These are phyloP conservation scores for Collybia sp. DNA, from an alignment of 768 basidiomycete species.

Conservation along the genomic window DNA sequence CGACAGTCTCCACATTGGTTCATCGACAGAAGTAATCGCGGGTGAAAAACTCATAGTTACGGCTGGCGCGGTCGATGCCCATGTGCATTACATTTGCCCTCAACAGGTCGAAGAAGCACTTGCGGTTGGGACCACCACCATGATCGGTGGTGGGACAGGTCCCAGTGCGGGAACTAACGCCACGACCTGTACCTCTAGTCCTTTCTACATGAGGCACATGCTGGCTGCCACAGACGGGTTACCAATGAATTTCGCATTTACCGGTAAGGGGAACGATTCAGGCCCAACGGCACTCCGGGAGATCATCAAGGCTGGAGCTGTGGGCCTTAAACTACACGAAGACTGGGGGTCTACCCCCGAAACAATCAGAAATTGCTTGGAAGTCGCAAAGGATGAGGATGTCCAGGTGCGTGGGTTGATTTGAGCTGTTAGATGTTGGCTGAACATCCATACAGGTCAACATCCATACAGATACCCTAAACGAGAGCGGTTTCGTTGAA, in stretches of 20 bases:
- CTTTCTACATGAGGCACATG: conserved; percentile 89
- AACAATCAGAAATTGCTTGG: conserved; percentile 70
- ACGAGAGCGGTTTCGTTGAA: conserved; percentile 97
- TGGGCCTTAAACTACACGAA: conserved; percentile 93
- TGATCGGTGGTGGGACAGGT: conserved; percentile 96
- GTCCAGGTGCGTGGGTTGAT: conserved; percentile 64
- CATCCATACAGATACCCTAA: conserved; percentile 96
- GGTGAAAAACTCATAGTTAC: conserved; percentile 94
- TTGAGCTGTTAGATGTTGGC: neutral
- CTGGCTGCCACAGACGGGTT: conserved; percentile 86
- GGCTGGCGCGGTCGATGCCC: conserved; percentile 88
- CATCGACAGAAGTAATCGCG: conserved; percentile 92
- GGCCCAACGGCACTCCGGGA: conserved; percentile 73
- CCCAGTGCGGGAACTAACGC: conserved; percentile 87
- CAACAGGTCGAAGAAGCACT: conserved; percentile 87
- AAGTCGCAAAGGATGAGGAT: conserved; percentile 86
- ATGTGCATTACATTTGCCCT: conserved; percentile 94
- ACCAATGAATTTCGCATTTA: conserved; percentile 91
- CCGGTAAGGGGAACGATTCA: conserved; percentile 95
- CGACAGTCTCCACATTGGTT: conserved; percentile 73
- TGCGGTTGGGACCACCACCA: conserved; percentile 81
- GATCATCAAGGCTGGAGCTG: conserved; percentile 77
- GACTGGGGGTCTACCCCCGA: conserved; percentile 95
- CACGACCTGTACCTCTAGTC: conserved; percentile 91
- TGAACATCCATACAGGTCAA: conserved; percentile 50